These are phyloP conservation scores for Cercospora canescens DNA, from an alignment of 2,329 filamentous ascomycete species.

Conservation along the genomic window DNA sequence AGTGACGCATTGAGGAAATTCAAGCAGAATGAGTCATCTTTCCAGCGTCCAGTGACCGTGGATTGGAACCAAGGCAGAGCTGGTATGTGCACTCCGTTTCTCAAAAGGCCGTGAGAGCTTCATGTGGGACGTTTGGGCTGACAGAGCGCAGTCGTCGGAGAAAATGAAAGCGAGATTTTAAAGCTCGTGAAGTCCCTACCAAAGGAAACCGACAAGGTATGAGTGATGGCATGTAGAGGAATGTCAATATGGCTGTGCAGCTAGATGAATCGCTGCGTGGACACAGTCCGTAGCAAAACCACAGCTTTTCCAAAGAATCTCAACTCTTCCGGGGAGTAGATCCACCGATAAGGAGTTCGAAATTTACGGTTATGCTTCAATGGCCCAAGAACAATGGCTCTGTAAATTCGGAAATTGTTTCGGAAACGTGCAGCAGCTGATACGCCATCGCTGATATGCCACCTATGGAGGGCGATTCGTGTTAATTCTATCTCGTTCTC, in stretches of 20 bases:
- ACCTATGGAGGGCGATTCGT: neutral
- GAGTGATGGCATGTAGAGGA: neutral
- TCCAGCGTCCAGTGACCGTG: constrained; percentile 79
- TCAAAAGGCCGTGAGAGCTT: neutral
- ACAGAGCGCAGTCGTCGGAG: constrained; percentile 60
- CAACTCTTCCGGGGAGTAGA: neutral
- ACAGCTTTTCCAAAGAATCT: neutral
- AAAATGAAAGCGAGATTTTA: constrained; percentile 85
- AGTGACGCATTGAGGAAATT: constrained; percentile 79
- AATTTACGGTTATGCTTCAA: neutral
- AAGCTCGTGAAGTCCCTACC: constrained; percentile 68
- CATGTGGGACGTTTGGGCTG: neutral
- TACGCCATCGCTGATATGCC: constrained; percentile 9
- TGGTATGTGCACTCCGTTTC: constrained; percentile 42
- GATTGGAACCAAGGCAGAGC: constrained; percentile 93
- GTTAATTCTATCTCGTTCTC: neutral
- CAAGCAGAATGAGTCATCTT: constrained; percentile 66
- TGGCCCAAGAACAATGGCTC: constrained; percentile 11
- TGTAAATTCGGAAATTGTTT: constrained; percentile 13
- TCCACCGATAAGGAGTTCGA: neutral
- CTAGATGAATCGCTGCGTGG: neutral
- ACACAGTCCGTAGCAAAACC: neutral
- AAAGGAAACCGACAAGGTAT: constrained; percentile 37
- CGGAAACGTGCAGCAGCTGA: constrained; percentile 18
- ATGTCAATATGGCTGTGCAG: neutral